Conservation (phyloP, 257 asterid genomes). For the Forsythia viridissima region DNA sequence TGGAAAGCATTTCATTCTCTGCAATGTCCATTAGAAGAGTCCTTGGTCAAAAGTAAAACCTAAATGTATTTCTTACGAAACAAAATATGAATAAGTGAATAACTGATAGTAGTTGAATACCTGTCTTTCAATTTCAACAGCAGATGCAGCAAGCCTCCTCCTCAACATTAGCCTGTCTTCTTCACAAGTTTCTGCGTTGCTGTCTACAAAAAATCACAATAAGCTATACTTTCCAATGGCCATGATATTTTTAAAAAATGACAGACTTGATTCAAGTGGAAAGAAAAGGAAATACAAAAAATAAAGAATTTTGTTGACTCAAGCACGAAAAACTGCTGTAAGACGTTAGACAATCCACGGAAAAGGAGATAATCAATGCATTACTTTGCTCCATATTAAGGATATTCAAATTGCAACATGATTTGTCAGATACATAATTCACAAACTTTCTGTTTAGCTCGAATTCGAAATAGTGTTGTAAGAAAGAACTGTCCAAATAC, state of each 20-base stretch:
- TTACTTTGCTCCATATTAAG: too few relatives aligned
- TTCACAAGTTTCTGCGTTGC: constrained; percentile 65
- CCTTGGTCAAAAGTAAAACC: constrained; percentile 10
- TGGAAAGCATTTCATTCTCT: constrained; percentile 92
- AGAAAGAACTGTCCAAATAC: not conserved
- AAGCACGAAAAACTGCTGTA: not conserved
- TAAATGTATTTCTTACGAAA: constrained; percentile 10
- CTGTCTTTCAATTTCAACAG: constrained; percentile 86
- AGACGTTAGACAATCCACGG: not conserved
- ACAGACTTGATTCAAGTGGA: not conserved
- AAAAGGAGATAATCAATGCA: not conserved
- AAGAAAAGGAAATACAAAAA: not conserved
- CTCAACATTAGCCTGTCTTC: constrained; percentile 59
- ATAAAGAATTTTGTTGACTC: not conserved
- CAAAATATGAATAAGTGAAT: constrained; percentile 13
- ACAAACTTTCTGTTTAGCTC: not conserved
- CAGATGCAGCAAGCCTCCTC: constrained; percentile 78
- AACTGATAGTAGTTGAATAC: constrained; percentile 29
- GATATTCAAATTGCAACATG: not conserved
- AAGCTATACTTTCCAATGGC: not conserved
- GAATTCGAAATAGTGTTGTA: not conserved
- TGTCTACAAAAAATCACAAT: constrained; percentile 50
- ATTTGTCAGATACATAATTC: not conserved
- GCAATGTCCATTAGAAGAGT: constrained; percentile 35
- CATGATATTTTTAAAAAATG: not conserved